Evolutionary conservation across 208 protist species (phyloP).

Genomic region (Leishmania martiniquensis): DNA sequence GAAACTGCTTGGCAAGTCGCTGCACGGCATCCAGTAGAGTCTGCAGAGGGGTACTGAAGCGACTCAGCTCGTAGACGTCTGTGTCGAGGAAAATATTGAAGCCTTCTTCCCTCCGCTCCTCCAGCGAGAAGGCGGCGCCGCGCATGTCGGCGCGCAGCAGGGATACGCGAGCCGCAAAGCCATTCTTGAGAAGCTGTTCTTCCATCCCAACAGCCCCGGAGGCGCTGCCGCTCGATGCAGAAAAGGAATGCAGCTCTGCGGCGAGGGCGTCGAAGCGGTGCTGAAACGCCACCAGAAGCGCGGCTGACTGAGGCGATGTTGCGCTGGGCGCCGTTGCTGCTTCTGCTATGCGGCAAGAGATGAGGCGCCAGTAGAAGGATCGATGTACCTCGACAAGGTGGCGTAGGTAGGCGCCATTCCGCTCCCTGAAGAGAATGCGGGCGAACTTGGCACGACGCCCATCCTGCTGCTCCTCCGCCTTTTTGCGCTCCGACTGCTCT

Average conservation of each 20-base stretch:
- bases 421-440: slow-evolving; percentile 77
- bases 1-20: slow-evolving; percentile 81
- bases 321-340: background rate
- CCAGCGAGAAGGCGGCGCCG: slow-evolving; percentile 32
- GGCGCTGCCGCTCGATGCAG: background rate
- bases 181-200: slow-evolving; percentile 77
- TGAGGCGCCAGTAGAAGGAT: slow-evolving; percentile 70
- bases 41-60: slow-evolving; percentile 70
- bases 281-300: slow-evolving; percentile 50
- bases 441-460: slow-evolving; percentile 64
- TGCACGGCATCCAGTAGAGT: slow-evolving; percentile 61
- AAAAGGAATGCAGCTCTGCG: slow-evolving; percentile 45
- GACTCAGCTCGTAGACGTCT: slow-evolving; percentile 79
- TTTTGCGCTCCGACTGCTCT: slow-evolving; percentile 26
- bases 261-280: slow-evolving; percentile 75
- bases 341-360: slow-evolving; percentile 35
- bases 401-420: slow-evolving; percentile 67
- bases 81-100: slow-evolving; percentile 94
- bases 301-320: slow-evolving; percentile 7
- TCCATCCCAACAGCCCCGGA: slow-evolving; percentile 7
- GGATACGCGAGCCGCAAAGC: slow-evolving; percentile 68
- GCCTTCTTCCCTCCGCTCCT: slow-evolving; percentile 48
- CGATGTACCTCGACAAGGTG: slow-evolving; percentile 73
- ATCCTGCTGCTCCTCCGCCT: slow-evolving; percentile 30
- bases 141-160: slow-evolving; percentile 46